phyloP scores from a whole-genome alignment of 75 land plant genomes.

The Pinus tabuliformis region DNA sequence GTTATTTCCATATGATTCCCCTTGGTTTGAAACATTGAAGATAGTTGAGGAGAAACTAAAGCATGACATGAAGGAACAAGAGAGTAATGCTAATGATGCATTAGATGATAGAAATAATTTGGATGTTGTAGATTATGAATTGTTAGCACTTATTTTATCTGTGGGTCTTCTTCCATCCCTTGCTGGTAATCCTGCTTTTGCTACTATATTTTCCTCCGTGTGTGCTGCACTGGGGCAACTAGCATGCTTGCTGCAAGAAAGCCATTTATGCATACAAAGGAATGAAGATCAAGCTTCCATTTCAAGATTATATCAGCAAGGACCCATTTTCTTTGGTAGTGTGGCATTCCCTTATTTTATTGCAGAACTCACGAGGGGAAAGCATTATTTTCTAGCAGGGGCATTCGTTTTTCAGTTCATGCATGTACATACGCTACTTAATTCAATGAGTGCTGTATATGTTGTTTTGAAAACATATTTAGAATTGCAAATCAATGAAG shows the following conservation, averaged over 20 bases:
- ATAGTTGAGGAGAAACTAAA: constrained; percentile 47
- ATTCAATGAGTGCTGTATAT: constrained; percentile 65
- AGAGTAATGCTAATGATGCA: constrained; percentile 4
- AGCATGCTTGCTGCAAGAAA: constrained; percentile 46
- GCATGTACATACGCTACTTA: constrained; percentile 61
- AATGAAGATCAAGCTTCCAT: neutral
- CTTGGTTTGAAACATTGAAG: constrained; percentile 37
- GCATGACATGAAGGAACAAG: constrained; percentile 14
- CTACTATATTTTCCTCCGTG: constrained; percentile 42
- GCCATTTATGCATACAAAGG: constrained; percentile 13
- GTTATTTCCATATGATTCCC: constrained; percentile 66
- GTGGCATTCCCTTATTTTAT: constrained; percentile 71
- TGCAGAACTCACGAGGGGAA: constrained; percentile 69
- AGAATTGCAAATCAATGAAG: constrained; percentile 21
- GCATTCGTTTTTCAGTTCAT: constrained; percentile 66
- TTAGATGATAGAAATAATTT: neutral
- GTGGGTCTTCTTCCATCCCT: constrained; percentile 51
- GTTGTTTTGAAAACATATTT: constrained; percentile 57
- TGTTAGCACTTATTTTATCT: constrained; percentile 52
- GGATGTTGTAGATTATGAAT: constrained; percentile 23
- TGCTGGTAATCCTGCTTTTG: constrained; percentile 25
- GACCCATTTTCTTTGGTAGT: constrained; percentile 16
- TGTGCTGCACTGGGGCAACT: constrained; percentile 57
- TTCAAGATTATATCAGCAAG: neutral
- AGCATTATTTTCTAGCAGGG: constrained; percentile 63